Evolutionary conservation across 495 filamentous ascomycete species (phyloP), one percentile per base, ranked within the genome.

Genomic region (Cudoniella acicularis): DNA sequence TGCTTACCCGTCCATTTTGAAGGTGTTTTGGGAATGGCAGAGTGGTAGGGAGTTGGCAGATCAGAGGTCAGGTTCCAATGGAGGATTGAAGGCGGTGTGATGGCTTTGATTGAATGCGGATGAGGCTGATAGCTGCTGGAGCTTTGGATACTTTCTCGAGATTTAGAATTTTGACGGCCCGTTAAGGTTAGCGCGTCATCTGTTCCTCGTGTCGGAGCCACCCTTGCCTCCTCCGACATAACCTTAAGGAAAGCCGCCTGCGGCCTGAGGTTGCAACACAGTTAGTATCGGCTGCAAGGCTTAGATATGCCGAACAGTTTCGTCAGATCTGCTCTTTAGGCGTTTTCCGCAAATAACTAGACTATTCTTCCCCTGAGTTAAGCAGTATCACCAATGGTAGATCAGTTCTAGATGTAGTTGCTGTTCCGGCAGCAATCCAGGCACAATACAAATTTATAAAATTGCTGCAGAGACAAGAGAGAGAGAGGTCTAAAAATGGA

Each of bases 1-100:
- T 42, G 43, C 62, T 11, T 25, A 67, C 62, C 62, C 62, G 26
- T 67, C 65, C 65, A 67, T 65, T 47, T 36, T 36, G 30, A 6
- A 36, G 4, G 13, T 36, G 30, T 6, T 4, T 36, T 4, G 13
- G 30, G 30, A 36, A 6, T 36, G 30, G 13, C 4, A 13, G 13
- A 13, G 30, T 36, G 6, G 6, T 36, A 36, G 30, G 30, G 30
- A 36, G n/a, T n/a, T n/a, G n/a, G n/a, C n/a, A n/a, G n/a, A n/a
- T n/a, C n/a, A n/a, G n/a, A n/a, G n/a, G n/a, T n/a, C n/a, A n/a
- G n/a, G n/a, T n/a, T n/a, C n/a, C n/a, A n/a, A n/a, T n/a, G n/a
- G n/a, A n/a, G n/a, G n/a, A n/a, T n/a, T n/a, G n/a, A n/a, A n/a
- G n/a, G n/a, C n/a, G n/a, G n/a, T n/a, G n/a, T n/a, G n/a, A n/a